A percentile compares a stretch with the other conserved stretches of the same genome.
Conservation (phyloP, 164 flowering plant genomes). For the Nymphaea colorata region DNA sequence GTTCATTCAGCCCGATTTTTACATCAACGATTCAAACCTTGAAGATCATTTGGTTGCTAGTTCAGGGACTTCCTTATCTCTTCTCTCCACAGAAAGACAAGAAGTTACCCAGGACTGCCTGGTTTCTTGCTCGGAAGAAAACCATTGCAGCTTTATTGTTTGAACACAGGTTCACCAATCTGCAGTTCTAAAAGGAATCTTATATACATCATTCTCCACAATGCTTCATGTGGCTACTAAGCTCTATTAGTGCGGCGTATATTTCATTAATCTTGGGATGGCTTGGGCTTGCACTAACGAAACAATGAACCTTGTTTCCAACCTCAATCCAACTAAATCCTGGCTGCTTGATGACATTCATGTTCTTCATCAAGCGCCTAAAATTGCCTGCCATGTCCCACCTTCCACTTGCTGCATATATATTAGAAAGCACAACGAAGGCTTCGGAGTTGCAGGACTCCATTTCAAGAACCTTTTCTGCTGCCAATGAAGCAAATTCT, state of each 20-base stretch:
- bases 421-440: not conserved
- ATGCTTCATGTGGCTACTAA: not conserved
- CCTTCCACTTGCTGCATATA: not conserved
- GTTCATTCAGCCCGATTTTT: too few species aligned
- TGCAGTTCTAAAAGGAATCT: not conserved
- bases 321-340: slow-evolving; percentile 2
- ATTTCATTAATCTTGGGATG: not conserved
- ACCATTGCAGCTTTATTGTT: not conserved
- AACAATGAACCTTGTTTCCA: not conserved
- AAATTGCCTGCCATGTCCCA: not conserved
- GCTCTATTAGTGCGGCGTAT: not conserved
- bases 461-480: slow-evolving; percentile 9
- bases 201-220: not conserved
- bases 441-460: slow-evolving; percentile 13
- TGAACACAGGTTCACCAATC: not conserved
- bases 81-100: too few species aligned
- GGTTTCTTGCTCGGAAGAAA: too few species aligned
- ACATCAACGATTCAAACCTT: too few species aligned
- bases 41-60: too few species aligned
- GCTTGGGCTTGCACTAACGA: not conserved
- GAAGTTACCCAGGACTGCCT: too few species aligned
- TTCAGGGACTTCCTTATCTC: too few species aligned
- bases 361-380: not conserved
- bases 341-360: not conserved
- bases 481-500: slow-evolving; percentile 12